A percentile compares a stretch with the other conserved stretches of the same genome.
Conservation (phyloP, 2,329 filamentous ascomycete genomes). For the Aspergillus pseudotamarii region DNA sequence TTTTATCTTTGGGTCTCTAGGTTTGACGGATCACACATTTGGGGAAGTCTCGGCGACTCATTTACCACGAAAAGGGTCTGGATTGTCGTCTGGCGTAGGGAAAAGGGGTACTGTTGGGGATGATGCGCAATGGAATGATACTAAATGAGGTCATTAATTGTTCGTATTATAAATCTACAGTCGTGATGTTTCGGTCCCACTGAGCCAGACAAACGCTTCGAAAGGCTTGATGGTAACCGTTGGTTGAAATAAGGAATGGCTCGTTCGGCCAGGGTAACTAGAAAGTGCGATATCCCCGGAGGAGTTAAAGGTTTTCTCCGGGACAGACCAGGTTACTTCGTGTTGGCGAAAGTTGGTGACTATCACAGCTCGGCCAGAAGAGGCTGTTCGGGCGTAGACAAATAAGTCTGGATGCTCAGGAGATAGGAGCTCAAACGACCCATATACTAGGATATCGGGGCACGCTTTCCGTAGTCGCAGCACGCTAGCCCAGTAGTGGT, state of each 20-base stretch:
- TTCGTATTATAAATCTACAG: background rate
- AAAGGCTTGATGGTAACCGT: background rate
- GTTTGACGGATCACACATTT: background rate
- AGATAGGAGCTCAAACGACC: conserved; percentile 5
- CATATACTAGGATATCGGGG: conserved; percentile 7
- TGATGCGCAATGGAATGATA: background rate
- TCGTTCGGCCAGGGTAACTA: background rate
- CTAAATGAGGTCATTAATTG: background rate
- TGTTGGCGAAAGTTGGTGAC: conserved; percentile 7
- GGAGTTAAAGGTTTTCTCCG: background rate
- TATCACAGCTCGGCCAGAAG: background rate
- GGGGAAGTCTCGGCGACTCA: background rate
- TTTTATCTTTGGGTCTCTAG: background rate
- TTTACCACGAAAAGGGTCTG: background rate
- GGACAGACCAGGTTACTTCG: conserved; percentile 2
- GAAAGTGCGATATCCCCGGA: background rate
- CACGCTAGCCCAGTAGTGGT: conserved; percentile 5
- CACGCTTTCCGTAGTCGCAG: conserved; percentile 8
- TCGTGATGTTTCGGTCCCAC: background rate
- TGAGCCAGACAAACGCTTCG: conserved; percentile 7
- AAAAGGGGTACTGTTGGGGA: background rate
- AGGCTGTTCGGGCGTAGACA: background rate
- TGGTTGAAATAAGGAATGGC: background rate
- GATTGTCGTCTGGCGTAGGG: background rate
- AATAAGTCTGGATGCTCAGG: conserved; percentile 6